Evolutionary conservation across 2,329 filamentous ascomycete genomes (phyloP).

Genomic region (Emericellopsis cladophorae): DNA sequence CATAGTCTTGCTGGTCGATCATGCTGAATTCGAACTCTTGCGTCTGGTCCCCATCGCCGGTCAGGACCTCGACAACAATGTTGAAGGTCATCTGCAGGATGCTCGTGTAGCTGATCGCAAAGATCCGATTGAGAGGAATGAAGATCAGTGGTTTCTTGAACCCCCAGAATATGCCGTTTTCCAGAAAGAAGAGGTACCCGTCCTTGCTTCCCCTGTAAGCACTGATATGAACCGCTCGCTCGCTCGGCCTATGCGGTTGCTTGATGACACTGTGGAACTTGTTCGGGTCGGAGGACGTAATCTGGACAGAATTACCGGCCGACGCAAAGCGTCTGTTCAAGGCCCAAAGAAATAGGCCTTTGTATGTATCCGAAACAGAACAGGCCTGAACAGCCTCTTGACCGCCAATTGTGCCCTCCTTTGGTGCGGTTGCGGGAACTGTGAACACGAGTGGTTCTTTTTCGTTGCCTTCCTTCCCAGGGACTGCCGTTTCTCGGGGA

Average conservation of each 20-base stretch:
- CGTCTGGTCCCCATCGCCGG: constrained; percentile 29
- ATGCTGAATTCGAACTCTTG: constrained; percentile 57
- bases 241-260: constrained; percentile 45
- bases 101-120: constrained; percentile 53
- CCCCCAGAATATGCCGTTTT: constrained; percentile 54
- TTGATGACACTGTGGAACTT: constrained; percentile 44
- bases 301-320: constrained; percentile 31
- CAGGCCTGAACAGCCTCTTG: constrained; percentile 33
- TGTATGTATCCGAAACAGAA: constrained; percentile 45
- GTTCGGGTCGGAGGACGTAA: constrained; percentile 38
- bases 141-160: constrained; percentile 60
- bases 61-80: constrained; percentile 48
- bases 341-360: constrained; percentile 48
- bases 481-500: constrained; percentile 40
- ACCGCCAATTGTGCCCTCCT: constrained; percentile 43
- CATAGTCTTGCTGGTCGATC: constrained; percentile 58
- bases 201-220: constrained; percentile 58
- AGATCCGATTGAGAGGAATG: constrained; percentile 46
- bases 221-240: constrained; percentile 53
- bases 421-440: constrained; percentile 45
- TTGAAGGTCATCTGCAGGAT: constrained; percentile 59
- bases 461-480: constrained; percentile 27
- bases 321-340: constrained; percentile 37
- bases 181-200: constrained; percentile 54
- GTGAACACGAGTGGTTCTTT: constrained; percentile 52